phyloP scores from a whole-genome alignment of 108 stramenopile species.

The Cyclostephanos tholiformis region DNA sequence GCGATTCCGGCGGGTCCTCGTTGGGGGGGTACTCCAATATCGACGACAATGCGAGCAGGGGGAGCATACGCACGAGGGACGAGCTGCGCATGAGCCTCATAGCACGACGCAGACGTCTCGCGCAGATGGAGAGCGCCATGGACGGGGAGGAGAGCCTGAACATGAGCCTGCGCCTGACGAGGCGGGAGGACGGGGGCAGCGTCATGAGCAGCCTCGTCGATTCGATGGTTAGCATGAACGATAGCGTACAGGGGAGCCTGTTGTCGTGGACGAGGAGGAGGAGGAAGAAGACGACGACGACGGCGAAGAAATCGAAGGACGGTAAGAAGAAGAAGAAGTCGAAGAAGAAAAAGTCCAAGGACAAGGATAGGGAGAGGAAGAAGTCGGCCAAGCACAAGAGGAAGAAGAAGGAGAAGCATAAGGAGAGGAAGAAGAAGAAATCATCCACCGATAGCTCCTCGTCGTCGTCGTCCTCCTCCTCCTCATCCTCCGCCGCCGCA shows the following conservation, averaged over 20 bases:
- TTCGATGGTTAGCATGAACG: slow-evolving; percentile 1
- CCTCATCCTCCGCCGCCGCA: too few relatives aligned
- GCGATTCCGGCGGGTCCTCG: neutral
- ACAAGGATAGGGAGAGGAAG: slow-evolving; percentile 5
- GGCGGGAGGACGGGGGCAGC: neutral
- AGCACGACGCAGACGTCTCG: slow-evolving; percentile 1
- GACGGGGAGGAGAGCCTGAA: neutral
- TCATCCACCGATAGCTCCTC: slow-evolving; percentile 16
- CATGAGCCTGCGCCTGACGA: neutral
- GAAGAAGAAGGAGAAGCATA: slow-evolving; percentile 11
- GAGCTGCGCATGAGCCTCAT: slow-evolving; percentile 7
- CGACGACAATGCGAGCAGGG: slow-evolving; percentile 1
- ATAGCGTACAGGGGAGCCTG: neutral
- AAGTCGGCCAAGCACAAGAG: slow-evolving; percentile 8
- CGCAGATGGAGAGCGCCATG: slow-evolving; percentile 10
- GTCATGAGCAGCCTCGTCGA: neutral
- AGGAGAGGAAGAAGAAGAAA: slow-evolving; percentile 6
- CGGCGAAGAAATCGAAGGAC: slow-evolving; percentile 3
- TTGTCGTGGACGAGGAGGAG: neutral
- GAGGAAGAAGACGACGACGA: slow-evolving; percentile 23
- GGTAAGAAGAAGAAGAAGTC: slow-evolving; percentile 23
- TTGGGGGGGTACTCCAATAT: neutral
- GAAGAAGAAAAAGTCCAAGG: neutral
- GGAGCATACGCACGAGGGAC: slow-evolving; percentile 2
- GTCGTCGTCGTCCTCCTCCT: too few relatives aligned